Percentiles rank a stretch among this genome's conserved stretches.
phyloP scores from a whole-genome alignment of 257 asterid species.

The Lithospermum erythrorhizon region DNA sequence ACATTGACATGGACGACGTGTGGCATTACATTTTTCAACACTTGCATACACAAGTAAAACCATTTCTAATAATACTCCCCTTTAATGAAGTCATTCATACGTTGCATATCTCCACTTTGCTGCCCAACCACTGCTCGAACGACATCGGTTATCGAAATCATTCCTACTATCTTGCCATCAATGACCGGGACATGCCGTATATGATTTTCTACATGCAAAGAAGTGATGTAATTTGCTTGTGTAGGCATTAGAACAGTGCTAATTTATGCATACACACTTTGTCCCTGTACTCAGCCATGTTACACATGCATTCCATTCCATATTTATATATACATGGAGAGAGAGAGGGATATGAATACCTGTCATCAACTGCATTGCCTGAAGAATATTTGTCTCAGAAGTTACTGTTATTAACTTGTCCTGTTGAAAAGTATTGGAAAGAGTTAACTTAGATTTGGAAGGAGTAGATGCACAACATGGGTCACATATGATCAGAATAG shows the following conservation, averaged over 20 bases:
- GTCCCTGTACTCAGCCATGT: no score
- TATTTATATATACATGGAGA: neutral
- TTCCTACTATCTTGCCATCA: constrained; percentile 69
- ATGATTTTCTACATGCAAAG: constrained; percentile 41
- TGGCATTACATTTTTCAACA: neutral
- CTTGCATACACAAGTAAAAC: neutral
- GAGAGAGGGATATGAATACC: constrained; percentile 21
- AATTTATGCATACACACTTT: no score
- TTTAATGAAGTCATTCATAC: constrained; percentile 42
- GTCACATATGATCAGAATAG: neutral
- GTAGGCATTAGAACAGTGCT: neutral
- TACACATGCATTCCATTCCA: neutral
- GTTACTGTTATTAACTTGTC: constrained; percentile 49
- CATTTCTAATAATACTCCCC: constrained; percentile 44
- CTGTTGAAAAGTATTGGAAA: constrained; percentile 20
- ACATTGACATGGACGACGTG: neutral
- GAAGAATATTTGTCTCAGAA: constrained; percentile 66
- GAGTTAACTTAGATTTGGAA: neutral
- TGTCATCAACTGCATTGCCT: constrained; percentile 75
- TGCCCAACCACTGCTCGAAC: constrained; percentile 61
- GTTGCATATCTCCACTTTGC: constrained; percentile 55
- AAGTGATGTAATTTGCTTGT: neutral
- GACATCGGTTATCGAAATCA: constrained; percentile 63
- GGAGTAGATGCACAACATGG: constrained; percentile 1
- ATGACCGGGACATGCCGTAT: constrained; percentile 69